phyloP scores from a whole-genome alignment of 306 rosid species.

The Castanea crenata region DNA sequence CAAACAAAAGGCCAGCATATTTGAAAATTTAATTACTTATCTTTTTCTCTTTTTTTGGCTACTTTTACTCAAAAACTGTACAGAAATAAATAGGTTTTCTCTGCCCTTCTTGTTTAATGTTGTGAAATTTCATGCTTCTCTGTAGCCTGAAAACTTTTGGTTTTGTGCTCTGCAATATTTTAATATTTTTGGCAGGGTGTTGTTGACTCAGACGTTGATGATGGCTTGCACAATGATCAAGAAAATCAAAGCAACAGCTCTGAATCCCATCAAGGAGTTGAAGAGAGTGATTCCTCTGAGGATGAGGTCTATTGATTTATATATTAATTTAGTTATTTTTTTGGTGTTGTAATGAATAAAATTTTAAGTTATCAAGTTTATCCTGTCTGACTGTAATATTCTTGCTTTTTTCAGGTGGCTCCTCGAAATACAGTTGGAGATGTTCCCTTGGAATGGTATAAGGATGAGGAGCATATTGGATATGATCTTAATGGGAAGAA shows the following conservation, averaged over 20 bases:
- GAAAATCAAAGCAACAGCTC: conserved; percentile 44
- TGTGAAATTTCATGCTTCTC: neutral
- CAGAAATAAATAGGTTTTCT: neutral
- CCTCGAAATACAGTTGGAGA: conserved; percentile 86
- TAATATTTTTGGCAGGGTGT: conserved; percentile 43
- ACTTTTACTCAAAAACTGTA: neutral
- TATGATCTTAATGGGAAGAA: conserved; percentile 80
- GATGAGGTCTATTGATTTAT: conserved; percentile 63
- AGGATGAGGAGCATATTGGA: conserved; percentile 87
- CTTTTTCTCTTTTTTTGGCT: no score
- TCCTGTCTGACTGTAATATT: neutral
- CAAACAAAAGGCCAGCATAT: neutral
- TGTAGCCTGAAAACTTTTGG: neutral
- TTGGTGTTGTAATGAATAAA: neutral
- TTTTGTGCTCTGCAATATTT: neutral
- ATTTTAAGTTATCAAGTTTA: neutral
- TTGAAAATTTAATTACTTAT: neutral
- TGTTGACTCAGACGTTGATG: conserved; percentile 6
- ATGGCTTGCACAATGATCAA: conserved; percentile 18
- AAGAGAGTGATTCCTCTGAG: conserved; percentile 94
- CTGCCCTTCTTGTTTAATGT: neutral
- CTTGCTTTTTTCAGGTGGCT: conserved; percentile 51
- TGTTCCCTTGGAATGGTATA: conserved; percentile 84
- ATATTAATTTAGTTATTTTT: neutral
- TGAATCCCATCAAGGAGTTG: conserved; percentile 41